Evolutionary conservation across 805 yeast genomes (phyloP), one percentile per base, ranked within the genome.

Genomic region (Clavispora vitiphila): DNA sequence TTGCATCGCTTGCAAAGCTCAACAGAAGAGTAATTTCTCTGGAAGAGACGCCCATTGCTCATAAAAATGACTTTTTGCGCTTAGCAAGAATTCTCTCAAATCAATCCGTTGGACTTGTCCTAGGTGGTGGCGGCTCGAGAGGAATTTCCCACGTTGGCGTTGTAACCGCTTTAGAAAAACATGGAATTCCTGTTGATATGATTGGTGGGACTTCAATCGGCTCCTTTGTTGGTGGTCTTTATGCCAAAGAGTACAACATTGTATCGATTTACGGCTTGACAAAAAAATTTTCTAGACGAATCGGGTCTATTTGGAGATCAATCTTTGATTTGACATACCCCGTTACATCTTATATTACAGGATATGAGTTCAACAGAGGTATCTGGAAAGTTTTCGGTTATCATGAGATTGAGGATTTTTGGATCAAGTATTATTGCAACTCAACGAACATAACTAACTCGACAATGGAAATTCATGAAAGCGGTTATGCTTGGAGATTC

Each of bases 51-150:
- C 49, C 53, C 2, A 38, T 54, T 9, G 49, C 50, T 6, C 56
- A 55, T 35, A 57, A 55, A 27, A 84, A 83, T 58, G 99, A 91
- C 60, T 93, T 93, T 59, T 70, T 87, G 61, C 74, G 99, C 43
- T 64, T 91, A 27, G 98, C 99, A 0, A 74, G 99, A 54, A 76
- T 93, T 8, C 64, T 91, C 12, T 86, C 96, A 0, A 96, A 96
- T 7, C 88, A 89, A 58, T 96, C 96, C 0, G 86, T 93, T 31
- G 99, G 98, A 0, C 68, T 93, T 15, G 97, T 91, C 5, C 69
- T 91, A 3, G 99, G 99, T 6, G 99, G 99, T 11, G 99, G 99
- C 31, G 99, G 99, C 34, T 96, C 98, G 0, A 72, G 98, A 51
- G 99, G 99, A 1, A 72, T 91, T 11, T 78, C 96, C 11, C 99